These are phyloP conservation scores for Phytophthora chlamydospora DNA, from an alignment of 352 stramenopile genomes.

Conservation along the genomic window DNA sequence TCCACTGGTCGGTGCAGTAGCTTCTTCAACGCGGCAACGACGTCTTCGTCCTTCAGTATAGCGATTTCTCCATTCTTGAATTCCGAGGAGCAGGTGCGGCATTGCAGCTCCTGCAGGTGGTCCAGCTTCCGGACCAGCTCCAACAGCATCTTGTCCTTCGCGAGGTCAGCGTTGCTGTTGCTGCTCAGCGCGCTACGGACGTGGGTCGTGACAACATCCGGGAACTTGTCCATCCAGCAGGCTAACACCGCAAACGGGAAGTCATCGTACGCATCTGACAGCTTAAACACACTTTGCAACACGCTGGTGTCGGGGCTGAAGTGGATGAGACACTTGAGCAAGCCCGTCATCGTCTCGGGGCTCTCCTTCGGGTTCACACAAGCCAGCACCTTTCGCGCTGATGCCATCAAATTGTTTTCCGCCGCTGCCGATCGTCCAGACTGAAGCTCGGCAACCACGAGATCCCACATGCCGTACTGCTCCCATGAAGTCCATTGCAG, in stretches of 20 bases:
- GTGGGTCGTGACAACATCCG: slow-evolving; percentile 61
- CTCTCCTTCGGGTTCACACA: slow-evolving; percentile 78
- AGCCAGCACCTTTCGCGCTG: slow-evolving; percentile 74
- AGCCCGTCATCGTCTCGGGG: slow-evolving; percentile 70
- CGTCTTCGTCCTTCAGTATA: slow-evolving; percentile 55
- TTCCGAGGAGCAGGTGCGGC: slow-evolving; percentile 12
- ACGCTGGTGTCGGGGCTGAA: slow-evolving; percentile 68
- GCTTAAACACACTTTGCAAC: slow-evolving; percentile 81
- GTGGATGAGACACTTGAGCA: slow-evolving; percentile 80
- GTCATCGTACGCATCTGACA: slow-evolving; percentile 62
- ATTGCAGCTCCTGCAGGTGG: slow-evolving; percentile 53
- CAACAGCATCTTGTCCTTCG: slow-evolving; percentile 46
- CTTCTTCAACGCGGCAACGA: slow-evolving; percentile 45
- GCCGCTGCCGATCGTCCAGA: slow-evolving; percentile 34
- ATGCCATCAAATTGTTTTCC: slow-evolving; percentile 70
- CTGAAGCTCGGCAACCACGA: slow-evolving; percentile 74
- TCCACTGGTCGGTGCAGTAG: slow-evolving; percentile 34
- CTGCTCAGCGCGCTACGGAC: slow-evolving; percentile 56
- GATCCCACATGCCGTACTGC: slow-evolving; percentile 82
- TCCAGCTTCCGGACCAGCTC: slow-evolving; percentile 73
- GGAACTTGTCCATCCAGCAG: slow-evolving; percentile 76
- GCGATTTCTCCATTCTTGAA: slow-evolving; percentile 23
- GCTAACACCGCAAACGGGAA: slow-evolving; percentile 73
- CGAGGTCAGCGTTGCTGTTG: slow-evolving; percentile 18
- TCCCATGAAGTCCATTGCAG: slow-evolving; percentile 87